Evolutionary conservation across 1,284 basidiomycete genomes (phyloP), one percentile per base, ranked within the genome.

Genomic region (Flammula alnicola): DNA sequence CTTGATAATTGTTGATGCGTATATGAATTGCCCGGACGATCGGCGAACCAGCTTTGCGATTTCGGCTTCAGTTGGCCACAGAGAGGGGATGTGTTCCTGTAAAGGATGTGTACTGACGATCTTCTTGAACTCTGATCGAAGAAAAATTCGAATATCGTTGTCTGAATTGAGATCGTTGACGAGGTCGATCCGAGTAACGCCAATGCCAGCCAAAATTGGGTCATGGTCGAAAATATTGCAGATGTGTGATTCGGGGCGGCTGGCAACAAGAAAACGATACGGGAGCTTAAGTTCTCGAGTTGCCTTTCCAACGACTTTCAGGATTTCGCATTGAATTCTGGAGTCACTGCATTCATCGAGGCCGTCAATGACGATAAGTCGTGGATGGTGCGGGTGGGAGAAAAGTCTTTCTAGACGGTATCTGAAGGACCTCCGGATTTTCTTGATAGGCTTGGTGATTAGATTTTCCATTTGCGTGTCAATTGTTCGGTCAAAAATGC

Each of bases 1-100:
- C 7, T 50, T 46, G 9, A 58, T 52, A 11, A 58, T 52, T 4
- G 56, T 58, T 6, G 58, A 51, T 0, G 55, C 51, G 23, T 57
- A 61, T n/a, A 61, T 54, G 20, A 61, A 61, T 33, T 61, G 57
- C 0, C 57, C 54, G 3, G 58, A 58, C 5, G 58, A 44, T 39
- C 53, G 53, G 1, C 44, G 38, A 19, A 58, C 47, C 12, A 60
- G 43, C n/a, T 38, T 19, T 7, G 39, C 31, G 14, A 58, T 26
- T 4, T 40, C 50, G 1, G 23, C 31, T 19, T 45, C 43, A 5
- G 20, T 6, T 23, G 58, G 58, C 58, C 58, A 60, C 9, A 44
- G 19, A n/a, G 31, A 17, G 9, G 19, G 38, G 5, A 56, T 41
- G 20, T 37, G 42, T 11, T 33, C 14, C 3, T 47, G 33, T 10